phyloP scores from a whole-genome alignment of 2,329 filamentous ascomycete genomes.

The Arthrobotrys pseudoclavata region DNA sequence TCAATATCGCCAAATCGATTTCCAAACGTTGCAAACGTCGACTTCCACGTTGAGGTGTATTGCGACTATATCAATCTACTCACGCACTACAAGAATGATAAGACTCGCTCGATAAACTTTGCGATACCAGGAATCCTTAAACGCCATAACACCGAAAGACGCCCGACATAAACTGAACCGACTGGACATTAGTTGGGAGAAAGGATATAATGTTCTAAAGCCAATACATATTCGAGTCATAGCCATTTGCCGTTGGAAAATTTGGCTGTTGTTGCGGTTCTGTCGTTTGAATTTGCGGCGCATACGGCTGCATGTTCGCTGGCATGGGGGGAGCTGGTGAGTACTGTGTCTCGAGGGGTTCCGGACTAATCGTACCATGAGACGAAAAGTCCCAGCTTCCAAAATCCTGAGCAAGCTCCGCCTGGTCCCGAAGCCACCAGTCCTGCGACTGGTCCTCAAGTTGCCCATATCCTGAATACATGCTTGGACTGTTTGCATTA shows the following conservation, averaged over 20 bases:
- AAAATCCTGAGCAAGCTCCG: constrained; percentile 73
- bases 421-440: constrained; percentile 76
- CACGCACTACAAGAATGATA: not conserved
- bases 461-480: constrained; percentile 61
- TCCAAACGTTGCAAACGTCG: not conserved
- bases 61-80: constrained; percentile 13
- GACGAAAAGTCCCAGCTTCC: constrained; percentile 64
- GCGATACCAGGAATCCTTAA: not conserved
- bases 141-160: constrained; percentile 7
- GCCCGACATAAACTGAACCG: not conserved
- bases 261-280: constrained; percentile 37
- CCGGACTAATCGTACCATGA: constrained; percentile 57
- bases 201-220: constrained; percentile 10
- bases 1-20: not conserved
- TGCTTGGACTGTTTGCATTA: constrained; percentile 59
- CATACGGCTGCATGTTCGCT: constrained; percentile 44
- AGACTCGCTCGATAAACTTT: constrained; percentile 1
- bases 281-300: constrained; percentile 40
- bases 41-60: not conserved
- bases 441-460: constrained; percentile 69
- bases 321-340: constrained; percentile 48
- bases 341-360: constrained; percentile 48
- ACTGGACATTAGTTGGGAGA: not conserved
- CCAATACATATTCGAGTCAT: constrained; percentile 49
- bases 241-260: constrained; percentile 19